These are phyloP conservation scores for Aspergillus floridensis DNA, from an alignment of 2,329 filamentous ascomycete genomes.

Conservation along the genomic window DNA sequence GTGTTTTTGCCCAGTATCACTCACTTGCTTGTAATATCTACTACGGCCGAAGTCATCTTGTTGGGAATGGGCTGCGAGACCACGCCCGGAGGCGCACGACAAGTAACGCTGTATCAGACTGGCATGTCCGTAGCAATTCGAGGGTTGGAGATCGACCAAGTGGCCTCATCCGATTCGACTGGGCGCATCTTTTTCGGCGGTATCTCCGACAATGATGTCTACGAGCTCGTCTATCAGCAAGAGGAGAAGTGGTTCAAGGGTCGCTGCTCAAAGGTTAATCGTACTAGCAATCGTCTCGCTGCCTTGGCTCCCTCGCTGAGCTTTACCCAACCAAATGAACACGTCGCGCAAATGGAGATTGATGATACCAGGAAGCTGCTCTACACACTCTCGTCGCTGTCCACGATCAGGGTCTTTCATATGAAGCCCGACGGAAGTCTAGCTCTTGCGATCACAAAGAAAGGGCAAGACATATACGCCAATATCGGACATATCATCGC, in stretches of 20 bases:
- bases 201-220: constrained; percentile 76
- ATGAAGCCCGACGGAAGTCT: constrained; percentile 63
- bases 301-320: constrained; percentile 49
- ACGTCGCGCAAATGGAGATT: constrained; percentile 74
- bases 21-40: constrained; percentile 85
- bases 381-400: constrained; percentile 84
- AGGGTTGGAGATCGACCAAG: constrained; percentile 72
- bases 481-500: constrained; percentile 83
- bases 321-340: constrained; percentile 53
- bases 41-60: constrained; percentile 77
- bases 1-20: constrained; percentile 87
- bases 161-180: constrained; percentile 71
- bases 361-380: constrained; percentile 86
- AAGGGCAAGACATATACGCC: constrained; percentile 54
- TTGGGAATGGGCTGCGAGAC: constrained; percentile 74
- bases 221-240: constrained; percentile 93
- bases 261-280: constrained; percentile 83
- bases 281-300: constrained; percentile 71
- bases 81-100: constrained; percentile 64
- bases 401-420: constrained; percentile 87
- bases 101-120: constrained; percentile 80
- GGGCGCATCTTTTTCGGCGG: constrained; percentile 94
- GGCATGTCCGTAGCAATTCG: constrained; percentile 77
- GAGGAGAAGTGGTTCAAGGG: constrained; percentile 96
- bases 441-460: constrained; percentile 55